Evolutionary conservation across 2,329 filamentous ascomycete genomes (phyloP).

Genomic region (Pyrenochaeta sp.): DNA sequence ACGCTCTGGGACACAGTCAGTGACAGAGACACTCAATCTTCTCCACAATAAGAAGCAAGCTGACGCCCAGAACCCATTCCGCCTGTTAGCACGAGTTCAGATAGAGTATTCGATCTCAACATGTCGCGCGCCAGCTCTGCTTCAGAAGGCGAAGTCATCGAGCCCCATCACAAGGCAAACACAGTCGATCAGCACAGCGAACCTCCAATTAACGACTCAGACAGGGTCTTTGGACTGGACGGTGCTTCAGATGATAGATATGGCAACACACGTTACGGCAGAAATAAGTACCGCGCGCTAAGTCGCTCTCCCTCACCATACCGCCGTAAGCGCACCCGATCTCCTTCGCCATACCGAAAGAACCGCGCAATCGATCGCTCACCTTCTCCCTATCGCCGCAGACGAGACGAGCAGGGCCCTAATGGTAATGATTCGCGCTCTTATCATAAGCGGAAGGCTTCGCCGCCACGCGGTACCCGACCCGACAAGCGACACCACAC

Average conservation of each 20-base stretch:
- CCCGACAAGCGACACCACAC: slow-evolving; percentile 66
- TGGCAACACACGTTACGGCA: slow-evolving; percentile 13
- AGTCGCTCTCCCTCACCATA: slow-evolving; percentile 46
- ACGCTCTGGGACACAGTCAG: slow-evolving; percentile 47
- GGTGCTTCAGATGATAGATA: slow-evolving; percentile 37
- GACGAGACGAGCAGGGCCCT: slow-evolving; percentile 33
- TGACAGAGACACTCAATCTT: slow-evolving; percentile 44
- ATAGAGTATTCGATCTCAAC: slow-evolving; percentile 23
- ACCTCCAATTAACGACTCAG: slow-evolving; percentile 45
- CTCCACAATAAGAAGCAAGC: slow-evolving; percentile 38
- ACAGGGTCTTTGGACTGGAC: slow-evolving; percentile 42
- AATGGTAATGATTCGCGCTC: slow-evolving; percentile 43
- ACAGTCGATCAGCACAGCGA: slow-evolving; percentile 37
- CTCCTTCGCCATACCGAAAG: slow-evolving; percentile 40
- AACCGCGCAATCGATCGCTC: slow-evolving; percentile 34
- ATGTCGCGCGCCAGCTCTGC: slow-evolving; percentile 37
- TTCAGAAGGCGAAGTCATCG: slow-evolving; percentile 43
- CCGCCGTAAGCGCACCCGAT: slow-evolving; percentile 32
- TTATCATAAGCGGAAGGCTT: slow-evolving; percentile 55
- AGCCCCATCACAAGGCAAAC: slow-evolving; percentile 47
- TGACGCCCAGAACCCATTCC: slow-evolving; percentile 36
- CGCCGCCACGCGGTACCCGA: slow-evolving; percentile 34
- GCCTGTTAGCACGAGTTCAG: slow-evolving; percentile 18
- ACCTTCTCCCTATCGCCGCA: slow-evolving; percentile 38
- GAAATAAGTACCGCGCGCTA: slow-evolving; percentile 25